These are phyloP conservation scores for Malus hybrid DNA, from an alignment of 331 rosid genomes.

Conservation along the genomic window DNA sequence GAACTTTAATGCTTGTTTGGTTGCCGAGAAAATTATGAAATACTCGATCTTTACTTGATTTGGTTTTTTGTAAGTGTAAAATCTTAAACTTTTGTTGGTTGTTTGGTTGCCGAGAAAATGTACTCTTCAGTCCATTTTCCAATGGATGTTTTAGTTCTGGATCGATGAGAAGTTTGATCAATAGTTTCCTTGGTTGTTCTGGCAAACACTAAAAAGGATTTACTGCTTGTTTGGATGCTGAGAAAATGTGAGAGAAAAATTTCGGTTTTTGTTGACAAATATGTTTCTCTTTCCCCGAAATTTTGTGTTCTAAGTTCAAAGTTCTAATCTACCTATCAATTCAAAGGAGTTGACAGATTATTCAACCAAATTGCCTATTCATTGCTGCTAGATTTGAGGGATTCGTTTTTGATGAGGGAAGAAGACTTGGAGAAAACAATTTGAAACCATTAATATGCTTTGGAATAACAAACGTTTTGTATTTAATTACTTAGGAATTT, in stretches of 20 bases:
- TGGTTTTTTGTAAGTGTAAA: background rate
- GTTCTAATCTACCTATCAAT: background rate
- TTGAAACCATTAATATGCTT: too few relatives aligned
- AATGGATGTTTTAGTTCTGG: background rate
- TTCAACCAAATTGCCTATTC: background rate
- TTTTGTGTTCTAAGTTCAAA: too few relatives aligned
- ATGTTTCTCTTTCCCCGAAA: too few relatives aligned
- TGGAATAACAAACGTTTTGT: too few relatives aligned
- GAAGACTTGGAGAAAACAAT: too few relatives aligned
- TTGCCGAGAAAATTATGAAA: background rate
- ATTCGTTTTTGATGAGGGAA: background rate
- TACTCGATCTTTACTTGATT: background rate
- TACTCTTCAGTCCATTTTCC: background rate
- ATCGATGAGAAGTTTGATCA: background rate
- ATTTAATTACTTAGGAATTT: too few relatives aligned
- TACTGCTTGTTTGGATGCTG: background rate
- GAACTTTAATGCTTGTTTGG: background rate
- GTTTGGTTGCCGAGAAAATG: conserved; percentile 4
- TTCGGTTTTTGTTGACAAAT: background rate
- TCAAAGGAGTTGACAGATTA: background rate
- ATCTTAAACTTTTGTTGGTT: background rate
- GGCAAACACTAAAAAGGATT: background rate
- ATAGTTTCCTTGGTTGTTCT: background rate
- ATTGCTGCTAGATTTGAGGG: background rate
- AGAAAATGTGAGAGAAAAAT: background rate